phyloP scores from a whole-genome alignment of 2,329 filamentous ascomycete species.

The Cercospora sp. region DNA sequence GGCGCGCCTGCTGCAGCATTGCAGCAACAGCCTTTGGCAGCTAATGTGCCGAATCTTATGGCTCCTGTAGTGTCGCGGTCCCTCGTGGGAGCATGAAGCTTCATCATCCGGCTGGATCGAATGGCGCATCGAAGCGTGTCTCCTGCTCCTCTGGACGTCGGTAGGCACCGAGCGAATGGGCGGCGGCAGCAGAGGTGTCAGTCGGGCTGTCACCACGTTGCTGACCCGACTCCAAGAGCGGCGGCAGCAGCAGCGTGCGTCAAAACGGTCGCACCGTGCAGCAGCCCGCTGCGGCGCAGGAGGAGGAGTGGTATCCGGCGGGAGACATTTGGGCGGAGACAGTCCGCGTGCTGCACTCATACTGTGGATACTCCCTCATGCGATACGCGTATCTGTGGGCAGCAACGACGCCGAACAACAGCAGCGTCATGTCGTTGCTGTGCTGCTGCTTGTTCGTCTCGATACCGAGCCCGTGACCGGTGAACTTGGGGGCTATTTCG shows the following conservation, averaged over 20 bases:
- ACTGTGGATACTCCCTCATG: neutral
- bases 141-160: conserved; percentile 8
- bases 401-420: neutral
- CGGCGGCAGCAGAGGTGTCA: conserved; percentile 6
- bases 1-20: neutral
- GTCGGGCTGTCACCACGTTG: neutral
- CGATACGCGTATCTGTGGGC: neutral
- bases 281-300: neutral
- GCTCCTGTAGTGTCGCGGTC: conserved; percentile 12
- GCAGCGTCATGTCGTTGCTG: neutral
- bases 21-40: neutral
- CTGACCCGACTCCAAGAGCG: conserved; percentile 1
- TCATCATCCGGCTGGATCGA: conserved; percentile 13
- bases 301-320: neutral
- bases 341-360: neutral
- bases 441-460: neutral
- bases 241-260: neutral
- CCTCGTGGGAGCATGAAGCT: conserved; percentile 18
- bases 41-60: conserved; percentile 6
- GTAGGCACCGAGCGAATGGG: conserved; percentile 6
- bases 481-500: conserved; percentile 8
- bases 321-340: neutral
- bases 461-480: conserved; percentile 7
- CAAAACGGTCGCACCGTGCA: neutral
- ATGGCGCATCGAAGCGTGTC: conserved; percentile 13